Evolutionary conservation across 176 grass and related monocot genomes (phyloP), one percentile per base, ranked within the genome.

Genomic region (Musa beccarii): DNA sequence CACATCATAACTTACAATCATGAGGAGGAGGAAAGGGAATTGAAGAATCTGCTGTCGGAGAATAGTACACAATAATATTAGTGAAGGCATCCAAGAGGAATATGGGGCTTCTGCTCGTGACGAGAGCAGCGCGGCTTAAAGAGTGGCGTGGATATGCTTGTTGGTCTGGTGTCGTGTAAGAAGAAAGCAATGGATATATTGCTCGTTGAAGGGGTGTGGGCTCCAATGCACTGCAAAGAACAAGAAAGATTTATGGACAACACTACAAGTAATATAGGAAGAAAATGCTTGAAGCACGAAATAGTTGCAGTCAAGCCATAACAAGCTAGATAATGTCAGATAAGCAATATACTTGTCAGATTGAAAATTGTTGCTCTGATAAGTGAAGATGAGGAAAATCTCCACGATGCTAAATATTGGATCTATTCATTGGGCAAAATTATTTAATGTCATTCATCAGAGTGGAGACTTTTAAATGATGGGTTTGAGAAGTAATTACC

Each of bases 21-120:
- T 87, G 90, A 51, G 95, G 95, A 2, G 95, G 95, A 82, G 90
- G 95, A 78, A 94, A 99, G 63, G 88, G 84, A 82, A 94, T 73
- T 11, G 83, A 91, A 81, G 86, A 82, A 80, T 94, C 95, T 70
- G 86, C 88, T 10, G 90, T 86, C 6, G 86, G 75, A 20, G 73
- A 81, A 71, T 99, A 99, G 64, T 94, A 99, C 52, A 94, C 88
- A 54, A 99, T 79, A 53, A 99, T 69, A 75, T 92, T 82, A 54
- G 95, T 99, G 69, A 99, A 99, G 64, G 95, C 85, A 73, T 99
- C 95, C 28, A 99, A 83, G 79, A 94, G 86, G 83, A 94, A 99
- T 82, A 99, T 99, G 23, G 90, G 90, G 70, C 88, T 91, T 59
- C 89, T 88, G 66, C 95, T 99, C 67, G 89, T 94, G 21, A 89